Conservation (phyloP, 2,329 filamentous ascomycete genomes). For the Verticillium alfalfae region DNA sequence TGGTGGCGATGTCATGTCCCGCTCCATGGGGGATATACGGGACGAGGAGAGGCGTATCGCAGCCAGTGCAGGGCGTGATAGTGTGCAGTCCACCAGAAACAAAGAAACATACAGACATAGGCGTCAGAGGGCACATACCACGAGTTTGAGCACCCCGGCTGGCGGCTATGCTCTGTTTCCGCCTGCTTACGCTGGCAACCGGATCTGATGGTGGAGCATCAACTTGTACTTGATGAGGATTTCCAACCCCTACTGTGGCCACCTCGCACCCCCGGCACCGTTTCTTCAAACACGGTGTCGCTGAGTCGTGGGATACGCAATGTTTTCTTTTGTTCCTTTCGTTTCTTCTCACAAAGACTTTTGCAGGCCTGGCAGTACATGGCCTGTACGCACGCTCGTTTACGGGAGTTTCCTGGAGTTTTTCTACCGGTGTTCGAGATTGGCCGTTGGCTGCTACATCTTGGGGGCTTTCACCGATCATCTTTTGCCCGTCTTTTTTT, state of each 20-base stretch:
- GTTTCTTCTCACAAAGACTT: not conserved
- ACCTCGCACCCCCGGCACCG: too few species aligned
- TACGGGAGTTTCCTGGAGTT: not conserved
- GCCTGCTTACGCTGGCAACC: constrained; percentile 20
- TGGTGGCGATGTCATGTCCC: constrained; percentile 6
- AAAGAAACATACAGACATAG: constrained; percentile 22
- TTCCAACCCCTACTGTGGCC: too few species aligned
- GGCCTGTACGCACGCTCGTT: not conserved
- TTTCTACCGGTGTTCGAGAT: not conserved
- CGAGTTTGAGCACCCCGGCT: constrained; percentile 37
- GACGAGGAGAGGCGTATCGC: constrained; percentile 1
- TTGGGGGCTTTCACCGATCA: not conserved
- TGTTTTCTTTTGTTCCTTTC: not conserved
- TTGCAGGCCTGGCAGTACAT: not conserved
- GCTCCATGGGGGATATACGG: constrained; percentile 8
- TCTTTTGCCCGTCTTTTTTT: constrained; percentile 1
- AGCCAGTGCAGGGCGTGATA: constrained; percentile 13
- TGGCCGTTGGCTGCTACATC: not conserved
- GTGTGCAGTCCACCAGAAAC: constrained; percentile 19
- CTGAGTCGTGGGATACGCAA: not conserved
- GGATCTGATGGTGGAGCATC: constrained; percentile 17
- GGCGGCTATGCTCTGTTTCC: constrained; percentile 43
- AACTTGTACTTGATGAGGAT: not conserved
- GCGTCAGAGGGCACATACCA: constrained; percentile 37
- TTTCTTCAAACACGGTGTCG: too few species aligned